Evolutionary conservation across 2,329 filamentous ascomycete species (phyloP).

Genomic region (Colletotrichum tamarilloi): DNA sequence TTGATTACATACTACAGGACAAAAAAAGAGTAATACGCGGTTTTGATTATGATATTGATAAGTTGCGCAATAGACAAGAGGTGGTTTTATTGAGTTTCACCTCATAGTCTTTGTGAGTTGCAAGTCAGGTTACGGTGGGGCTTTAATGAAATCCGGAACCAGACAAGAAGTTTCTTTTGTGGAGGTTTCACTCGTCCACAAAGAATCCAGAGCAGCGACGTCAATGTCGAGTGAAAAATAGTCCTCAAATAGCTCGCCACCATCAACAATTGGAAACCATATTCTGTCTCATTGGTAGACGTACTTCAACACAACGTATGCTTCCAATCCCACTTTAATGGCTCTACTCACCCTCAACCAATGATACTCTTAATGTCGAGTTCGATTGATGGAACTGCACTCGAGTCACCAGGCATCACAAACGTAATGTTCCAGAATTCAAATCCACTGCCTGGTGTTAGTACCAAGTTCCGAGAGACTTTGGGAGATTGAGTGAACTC

Average conservation of each 20-base stretch:
- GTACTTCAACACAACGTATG: too few relatives aligned
- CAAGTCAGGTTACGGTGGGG: not conserved
- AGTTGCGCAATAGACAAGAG: not conserved
- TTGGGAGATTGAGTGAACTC: not conserved
- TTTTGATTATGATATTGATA: not conserved
- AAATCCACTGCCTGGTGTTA: slow-evolving; percentile 2
- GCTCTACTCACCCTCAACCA: not conserved
- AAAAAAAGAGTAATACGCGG: not conserved
- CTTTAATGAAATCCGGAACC: not conserved
- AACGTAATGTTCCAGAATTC: slow-evolving; percentile 52
- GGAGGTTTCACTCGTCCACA: not conserved
- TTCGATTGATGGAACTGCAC: slow-evolving; percentile 19
- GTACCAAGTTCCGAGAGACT: not conserved
- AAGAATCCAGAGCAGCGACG: not conserved
- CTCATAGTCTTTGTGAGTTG: not conserved
- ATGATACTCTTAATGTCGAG: not conserved
- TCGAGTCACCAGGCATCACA: slow-evolving; percentile 47
- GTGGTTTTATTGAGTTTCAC: not conserved
- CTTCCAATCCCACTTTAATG: too few relatives aligned
- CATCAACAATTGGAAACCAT: too few relatives aligned
- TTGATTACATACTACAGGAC: not conserved
- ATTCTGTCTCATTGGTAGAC: too few relatives aligned
- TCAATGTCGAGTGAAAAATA: not conserved
- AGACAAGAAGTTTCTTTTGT: not conserved
- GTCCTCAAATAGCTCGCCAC: too few relatives aligned